Base-by-base conservation (phyloP, 2,329 filamentous ascomycete species). In the Ceratocystis eucalypticola region DNA sequence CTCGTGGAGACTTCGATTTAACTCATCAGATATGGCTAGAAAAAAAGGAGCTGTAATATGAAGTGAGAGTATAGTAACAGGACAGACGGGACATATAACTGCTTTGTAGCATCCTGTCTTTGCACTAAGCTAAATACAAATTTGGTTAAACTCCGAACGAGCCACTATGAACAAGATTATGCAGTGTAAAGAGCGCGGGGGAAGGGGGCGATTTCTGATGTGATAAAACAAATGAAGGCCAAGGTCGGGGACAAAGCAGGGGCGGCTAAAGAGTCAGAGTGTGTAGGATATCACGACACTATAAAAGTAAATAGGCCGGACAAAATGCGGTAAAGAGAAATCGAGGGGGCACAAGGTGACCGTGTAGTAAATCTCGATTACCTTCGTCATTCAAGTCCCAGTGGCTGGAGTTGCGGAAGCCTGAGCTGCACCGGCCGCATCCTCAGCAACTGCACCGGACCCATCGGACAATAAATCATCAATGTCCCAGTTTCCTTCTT, bases 401-500 rank as follows among this genome's bases (percentile, higher is more conserved):
- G n/a, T 50, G 22, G 46, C 37, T 2, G 33, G 20, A 15, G 28
- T 59, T 7, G 48, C n/a, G 5, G 64, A 53, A 20, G 12, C 5
- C 10, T 50, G 15, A n/a, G 59, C 66, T 12, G 37, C 37, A 41
- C 66, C 66, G 22, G 63, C 66, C 7, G 66, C 66, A 48, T 65
- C 48, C 20, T 65, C 64, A 10, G 66, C 66, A 12, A 41, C 57
- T 4, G 57, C 64, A 17, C 66, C 66, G n/a, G 66, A 63, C 5
- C 64, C 66, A 53, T 68, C 66, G 4, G 64, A 77, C 67, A 80
- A 65, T 50, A 82, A 74, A 61, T 75, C 80, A 3, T 78, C 74
- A 53, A 82, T 74, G 65, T 74, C 76, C 82, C 82, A 84, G 25
- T 83, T 78, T 45, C 75, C 77, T 71, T 78, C 78, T 70, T 84